These are phyloP conservation scores for Hevea brasiliensis DNA, from an alignment of 345 rosid genomes.

Conservation along the genomic window DNA sequence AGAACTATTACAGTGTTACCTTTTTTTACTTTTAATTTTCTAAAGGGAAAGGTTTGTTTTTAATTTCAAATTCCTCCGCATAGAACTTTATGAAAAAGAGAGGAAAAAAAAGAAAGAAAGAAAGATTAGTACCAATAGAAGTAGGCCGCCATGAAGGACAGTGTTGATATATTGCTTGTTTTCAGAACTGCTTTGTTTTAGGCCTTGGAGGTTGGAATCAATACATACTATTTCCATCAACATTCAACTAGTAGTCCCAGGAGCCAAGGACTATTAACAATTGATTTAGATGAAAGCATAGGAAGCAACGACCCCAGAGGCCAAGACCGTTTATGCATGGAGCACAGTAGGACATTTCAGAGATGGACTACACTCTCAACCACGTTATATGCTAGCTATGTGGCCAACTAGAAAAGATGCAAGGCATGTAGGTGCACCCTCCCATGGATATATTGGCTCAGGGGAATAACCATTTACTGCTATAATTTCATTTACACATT, in stretches of 20 bases:
- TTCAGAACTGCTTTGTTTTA: no score
- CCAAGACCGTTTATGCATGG: neutral
- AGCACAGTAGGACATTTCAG: neutral
- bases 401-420: neutral
- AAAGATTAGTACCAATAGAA: no score
- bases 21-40: no score
- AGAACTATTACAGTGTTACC: neutral
- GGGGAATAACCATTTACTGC: slow-evolving; percentile 17
- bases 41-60: neutral
- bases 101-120: no score
- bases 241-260: neutral
- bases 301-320: neutral
- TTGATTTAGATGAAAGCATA: neutral
- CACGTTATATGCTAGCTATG: neutral
- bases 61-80: no score
- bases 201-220: no score
- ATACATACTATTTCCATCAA: neutral
- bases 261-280: neutral
- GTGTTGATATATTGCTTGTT: no score
- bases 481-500: slow-evolving; percentile 30
- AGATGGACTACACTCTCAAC: neutral
- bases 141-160: no score
- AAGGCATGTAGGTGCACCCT: neutral
- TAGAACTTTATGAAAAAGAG: no score
- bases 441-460: neutral